A percentile compares a stretch with the other conserved stretches of the same genome.
phyloP scores from a whole-genome alignment of 495 filamentous ascomycete species.

The Clavariopsis aquatica region DNA sequence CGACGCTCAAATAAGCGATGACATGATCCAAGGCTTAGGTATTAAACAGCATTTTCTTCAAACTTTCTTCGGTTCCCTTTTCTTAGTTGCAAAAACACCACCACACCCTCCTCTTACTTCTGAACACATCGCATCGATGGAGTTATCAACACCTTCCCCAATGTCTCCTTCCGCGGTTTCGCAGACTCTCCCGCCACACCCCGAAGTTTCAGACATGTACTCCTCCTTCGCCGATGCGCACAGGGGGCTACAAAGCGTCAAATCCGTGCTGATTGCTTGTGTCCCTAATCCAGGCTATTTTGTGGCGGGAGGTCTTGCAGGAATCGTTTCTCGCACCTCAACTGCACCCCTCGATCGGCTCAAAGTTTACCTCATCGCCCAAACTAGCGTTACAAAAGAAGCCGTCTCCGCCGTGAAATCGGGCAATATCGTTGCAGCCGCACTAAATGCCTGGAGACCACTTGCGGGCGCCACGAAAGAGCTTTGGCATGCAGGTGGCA shows the following conservation, averaged over 20 bases:
- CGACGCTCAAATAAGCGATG: slow-evolving; percentile 88
- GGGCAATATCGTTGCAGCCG: slow-evolving; percentile 65
- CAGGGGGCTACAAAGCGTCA: slow-evolving; percentile 34
- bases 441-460: slow-evolving; percentile 66
- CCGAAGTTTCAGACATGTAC: slow-evolving; percentile 17
- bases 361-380: slow-evolving; percentile 96
- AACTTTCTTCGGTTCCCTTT: slow-evolving; percentile 66
- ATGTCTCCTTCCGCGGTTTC: slow-evolving; percentile 12
- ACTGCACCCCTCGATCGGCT: slow-evolving; percentile 95
- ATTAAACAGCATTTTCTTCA: slow-evolving; percentile 74
- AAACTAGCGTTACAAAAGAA: slow-evolving; percentile 65
- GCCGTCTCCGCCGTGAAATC: slow-evolving; percentile 68
- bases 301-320: slow-evolving; percentile 87
- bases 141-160: slow-evolving; percentile 19
- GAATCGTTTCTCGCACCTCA: slow-evolving; percentile 85
- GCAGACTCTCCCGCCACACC: slow-evolving; percentile 30
- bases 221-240: slow-evolving; percentile 23
- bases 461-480: slow-evolving; percentile 70
- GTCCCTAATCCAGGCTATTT: slow-evolving; percentile 89
- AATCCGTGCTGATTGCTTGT: slow-evolving; percentile 61
- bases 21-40: slow-evolving; percentile 91
- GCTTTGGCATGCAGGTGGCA: slow-evolving; percentile 83
- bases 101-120: slow-evolving; percentile 6
- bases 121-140: slow-evolving; percentile 2
- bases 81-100: slow-evolving; percentile 55